Evolutionary conservation across 164 flowering plant species (phyloP), one percentile per base, ranked within the genome.

Genomic region (Amborella trichopoda): DNA sequence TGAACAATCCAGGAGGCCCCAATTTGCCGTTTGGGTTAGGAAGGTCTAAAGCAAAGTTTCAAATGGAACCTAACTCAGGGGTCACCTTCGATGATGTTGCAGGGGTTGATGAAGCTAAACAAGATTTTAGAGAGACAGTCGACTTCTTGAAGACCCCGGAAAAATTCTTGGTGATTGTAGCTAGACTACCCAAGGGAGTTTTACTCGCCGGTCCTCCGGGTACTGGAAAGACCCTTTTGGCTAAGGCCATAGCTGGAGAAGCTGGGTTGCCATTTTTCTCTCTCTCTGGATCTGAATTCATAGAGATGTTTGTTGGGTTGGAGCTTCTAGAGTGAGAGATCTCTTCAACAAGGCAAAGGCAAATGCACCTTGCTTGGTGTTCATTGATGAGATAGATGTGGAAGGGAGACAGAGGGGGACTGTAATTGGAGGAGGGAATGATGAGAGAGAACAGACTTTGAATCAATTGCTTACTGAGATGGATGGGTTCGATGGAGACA

Each of bases 221-320:
- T 42, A 83, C 84, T 1, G 78, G 93, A 18, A 83, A 83, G 62
- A 83, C 87, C 21, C 22, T 83, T 57, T 53, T 80, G 49, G 87
- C 84, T 2, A 77, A 69, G 60, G 87, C 84, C 3, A 77, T 77
- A 19, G 84, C 93, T 17, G 93, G 93, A 33, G 93, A 80, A 61
- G 87, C 87, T 6, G 82, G 78, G 12, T 87, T 80, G 2, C 93
- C 87, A 16, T 80, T 83, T 68, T 72, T 82, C 33, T 77, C 82
- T 2, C 64, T 72, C 0, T 73, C 84, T 8, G 93, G 84, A 3
- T 71, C 83, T 6, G 93, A 77, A 62, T 83, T 79, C 52, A 66
- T 75, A 23, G 93, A 80, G 66, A 75, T 80, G 78, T 77, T 83
- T 58, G 87, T 83, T 0, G 93, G 93, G 79, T 83, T 2, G 87